These are phyloP conservation scores for Candida gorgasii DNA, from an alignment of 805 yeast species.

Conservation along the genomic window DNA sequence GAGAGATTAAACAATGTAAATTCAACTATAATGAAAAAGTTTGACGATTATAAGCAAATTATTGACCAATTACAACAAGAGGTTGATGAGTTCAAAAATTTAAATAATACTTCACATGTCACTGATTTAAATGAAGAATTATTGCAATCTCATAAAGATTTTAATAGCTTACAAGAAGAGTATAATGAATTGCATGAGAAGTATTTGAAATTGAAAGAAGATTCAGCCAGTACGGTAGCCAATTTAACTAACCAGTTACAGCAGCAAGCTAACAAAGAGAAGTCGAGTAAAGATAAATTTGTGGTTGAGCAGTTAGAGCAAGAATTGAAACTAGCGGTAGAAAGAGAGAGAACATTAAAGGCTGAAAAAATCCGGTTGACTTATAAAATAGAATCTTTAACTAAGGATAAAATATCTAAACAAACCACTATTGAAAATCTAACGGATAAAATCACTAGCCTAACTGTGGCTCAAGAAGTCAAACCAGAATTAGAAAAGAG, in stretches of 20 bases:
- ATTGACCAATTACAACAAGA: constrained; percentile 34
- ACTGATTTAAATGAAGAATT: constrained; percentile 18
- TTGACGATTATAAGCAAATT: constrained; percentile 30
- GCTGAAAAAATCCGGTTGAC: constrained; percentile 48
- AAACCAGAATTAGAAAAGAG: constrained; percentile 14
- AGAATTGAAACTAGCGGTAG: constrained; percentile 41
- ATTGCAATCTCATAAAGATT: constrained; percentile 21
- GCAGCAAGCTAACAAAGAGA: background rate
- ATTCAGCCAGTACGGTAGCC: constrained; percentile 23
- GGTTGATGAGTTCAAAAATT: constrained; percentile 27
- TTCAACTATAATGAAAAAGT: constrained; percentile 23
- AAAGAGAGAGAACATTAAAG: constrained; percentile 43
- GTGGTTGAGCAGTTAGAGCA: constrained; percentile 31
- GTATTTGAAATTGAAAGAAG: constrained; percentile 22
- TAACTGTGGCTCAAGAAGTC: constrained; percentile 14
- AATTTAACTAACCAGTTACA: constrained; percentile 25
- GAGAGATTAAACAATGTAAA: constrained; percentile 19
- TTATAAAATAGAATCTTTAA: constrained; percentile 38
- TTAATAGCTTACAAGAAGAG: constrained; percentile 19
- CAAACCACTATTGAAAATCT: constrained; percentile 38
- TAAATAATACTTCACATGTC: constrained; percentile 3
- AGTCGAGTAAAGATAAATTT: constrained; percentile 14
- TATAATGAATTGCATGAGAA: constrained; percentile 15
- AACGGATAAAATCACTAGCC: constrained; percentile 34
- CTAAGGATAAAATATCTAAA: constrained; percentile 37